Evolutionary conservation across 2,329 filamentous ascomycete genomes (phyloP), one percentile per base, ranked within the genome.

Genomic region (Cladophialophora psammophila): DNA sequence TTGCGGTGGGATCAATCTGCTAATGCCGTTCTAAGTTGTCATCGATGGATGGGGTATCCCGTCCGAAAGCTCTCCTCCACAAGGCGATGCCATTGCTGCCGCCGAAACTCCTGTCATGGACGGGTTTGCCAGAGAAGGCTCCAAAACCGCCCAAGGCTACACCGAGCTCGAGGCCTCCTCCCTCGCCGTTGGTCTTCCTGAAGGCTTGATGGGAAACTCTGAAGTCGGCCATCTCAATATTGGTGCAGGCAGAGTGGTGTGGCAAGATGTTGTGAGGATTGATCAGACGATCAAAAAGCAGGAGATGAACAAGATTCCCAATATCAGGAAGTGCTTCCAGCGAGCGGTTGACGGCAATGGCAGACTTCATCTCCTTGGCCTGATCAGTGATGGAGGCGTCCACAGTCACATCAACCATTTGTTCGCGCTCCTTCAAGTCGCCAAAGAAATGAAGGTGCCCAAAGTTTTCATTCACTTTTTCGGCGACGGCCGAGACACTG

Each of bases 401-500:
- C 95, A 99, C 85, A 89, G 93, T 72, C 96, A 99, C 84, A 96
- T 97, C 84, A 90, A 91, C 71, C 95, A 99, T 80, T 86, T 99
- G 66, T 91, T 95, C 77, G 90, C 89, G 65, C 88, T 99, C 42
- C 87, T 99, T 72, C 88, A 91, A 79, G 91, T 95, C 42, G 95
- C 95, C 76, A 97, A 97, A 86, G 90, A 92, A 75, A 89, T 92
- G 76, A 88, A 88, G 56, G 88, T 99, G 38, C 92, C 94, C 73
- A 86, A 98, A 76, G 94, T 99, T 75, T 98, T 91, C 84, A 96
- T 99, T 77, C 95, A 99, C 87, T 98, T 98, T 88, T 98, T 99
- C 78, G 95, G 93, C 71, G 95, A 99, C 81, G 95, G 95, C 74
- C 92, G 95, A 79, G 95, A 99, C 78, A 98, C 94, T 72, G 95